Conservation (phyloP, 805 yeast genomes). For the Schwanniomyces sp. region DNA sequence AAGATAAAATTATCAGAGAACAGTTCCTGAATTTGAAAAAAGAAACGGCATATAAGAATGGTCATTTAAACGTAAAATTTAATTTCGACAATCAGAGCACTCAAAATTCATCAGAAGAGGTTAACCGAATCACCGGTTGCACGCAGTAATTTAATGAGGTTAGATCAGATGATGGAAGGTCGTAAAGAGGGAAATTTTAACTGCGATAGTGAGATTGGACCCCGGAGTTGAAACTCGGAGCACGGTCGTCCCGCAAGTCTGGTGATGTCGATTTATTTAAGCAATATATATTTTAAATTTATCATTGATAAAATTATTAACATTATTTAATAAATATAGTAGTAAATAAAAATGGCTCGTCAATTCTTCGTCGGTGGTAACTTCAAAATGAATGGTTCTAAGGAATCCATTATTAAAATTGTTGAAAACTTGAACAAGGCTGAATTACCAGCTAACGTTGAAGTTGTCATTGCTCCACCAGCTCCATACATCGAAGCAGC, state of each 20-base stretch:
- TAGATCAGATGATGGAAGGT: background rate
- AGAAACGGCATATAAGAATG: slow-evolving; percentile 1
- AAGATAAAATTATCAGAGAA: slow-evolving; percentile 43
- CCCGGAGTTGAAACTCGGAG: slow-evolving; percentile 7
- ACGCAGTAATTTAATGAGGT: background rate
- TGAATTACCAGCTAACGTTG: slow-evolving; percentile 71
- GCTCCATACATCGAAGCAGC: slow-evolving; percentile 87
- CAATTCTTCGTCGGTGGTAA: slow-evolving; percentile 98
- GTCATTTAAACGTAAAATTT: slow-evolving; percentile 12
- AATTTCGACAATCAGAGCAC: slow-evolving; percentile 28
- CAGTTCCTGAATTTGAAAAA: slow-evolving; percentile 21
- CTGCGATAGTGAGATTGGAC: background rate
- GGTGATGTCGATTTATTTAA: slow-evolving; percentile 2
- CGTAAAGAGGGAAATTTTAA: background rate
- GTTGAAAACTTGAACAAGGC: slow-evolving; percentile 81
- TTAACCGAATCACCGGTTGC: background rate
- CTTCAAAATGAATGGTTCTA: slow-evolving; percentile 98
- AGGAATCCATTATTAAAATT: slow-evolving; percentile 78
- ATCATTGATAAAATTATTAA: background rate
- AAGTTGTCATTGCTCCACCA: slow-evolving; percentile 96
- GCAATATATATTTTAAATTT: background rate
- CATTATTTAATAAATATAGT: background rate
- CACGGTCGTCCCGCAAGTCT: slow-evolving; percentile 8
- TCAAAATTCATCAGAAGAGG: slow-evolving; percentile 19
- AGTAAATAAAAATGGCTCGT: slow-evolving; percentile 59